phyloP scores from a whole-genome alignment of 768 basidiomycete genomes.

The Trametes coccinea region DNA sequence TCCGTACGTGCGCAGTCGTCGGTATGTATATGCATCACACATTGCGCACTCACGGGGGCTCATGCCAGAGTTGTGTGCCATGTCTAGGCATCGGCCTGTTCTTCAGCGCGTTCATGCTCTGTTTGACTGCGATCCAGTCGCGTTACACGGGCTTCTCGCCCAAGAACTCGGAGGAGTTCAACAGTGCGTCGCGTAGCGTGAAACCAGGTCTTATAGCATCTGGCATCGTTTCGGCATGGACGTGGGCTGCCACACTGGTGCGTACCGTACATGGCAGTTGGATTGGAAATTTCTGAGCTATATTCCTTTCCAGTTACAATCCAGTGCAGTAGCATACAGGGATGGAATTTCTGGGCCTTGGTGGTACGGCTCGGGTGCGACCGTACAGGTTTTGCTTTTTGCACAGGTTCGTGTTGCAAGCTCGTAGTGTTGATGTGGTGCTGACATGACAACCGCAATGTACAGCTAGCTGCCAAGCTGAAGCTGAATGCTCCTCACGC shows the following conservation, averaged over 20 bases:
- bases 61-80: not conserved
- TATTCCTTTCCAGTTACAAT: conserved; percentile 56
- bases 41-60: not conserved
- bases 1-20: conserved; percentile 41
- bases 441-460: no score
- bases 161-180: conserved; percentile 80
- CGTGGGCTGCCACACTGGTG: conserved; percentile 81
- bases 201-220: conserved; percentile 92
- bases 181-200: conserved; percentile 76
- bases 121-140: conserved; percentile 76
- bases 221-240: conserved; percentile 93
- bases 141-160: conserved; percentile 84
- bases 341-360: conserved; percentile 85
- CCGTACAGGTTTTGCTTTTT: conserved; percentile 88
- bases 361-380: conserved; percentile 93
- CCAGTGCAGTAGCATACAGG: conserved; percentile 82
- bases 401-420: conserved; percentile 53
- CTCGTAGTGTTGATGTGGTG: not conserved
- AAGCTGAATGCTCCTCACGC: conserved; percentile 89
- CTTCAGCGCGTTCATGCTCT: conserved; percentile 80
- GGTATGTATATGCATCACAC: conserved; percentile 35
- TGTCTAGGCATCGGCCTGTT: conserved; percentile 79
- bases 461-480: conserved; percentile 82
- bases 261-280: not conserved
- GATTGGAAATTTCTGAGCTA: not conserved